phyloP scores from a whole-genome alignment of 805 yeast genomes.

The Starmerella etchellsii region DNA sequence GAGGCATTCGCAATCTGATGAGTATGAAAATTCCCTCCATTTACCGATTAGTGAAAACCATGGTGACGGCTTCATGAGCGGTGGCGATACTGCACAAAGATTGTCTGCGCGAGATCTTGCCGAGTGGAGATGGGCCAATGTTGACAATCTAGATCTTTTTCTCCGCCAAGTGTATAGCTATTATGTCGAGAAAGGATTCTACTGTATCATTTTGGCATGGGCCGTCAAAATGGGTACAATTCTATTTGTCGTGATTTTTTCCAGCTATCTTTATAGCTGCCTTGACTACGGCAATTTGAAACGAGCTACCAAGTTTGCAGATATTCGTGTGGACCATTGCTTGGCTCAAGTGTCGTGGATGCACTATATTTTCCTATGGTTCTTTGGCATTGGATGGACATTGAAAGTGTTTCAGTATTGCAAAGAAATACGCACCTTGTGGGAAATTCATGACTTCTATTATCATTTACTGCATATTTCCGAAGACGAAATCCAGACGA shows the following conservation, averaged over 20 bases:
- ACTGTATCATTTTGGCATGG: slow-evolving; percentile 59
- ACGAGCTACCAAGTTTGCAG: slow-evolving; percentile 24
- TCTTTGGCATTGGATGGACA: slow-evolving; percentile 38
- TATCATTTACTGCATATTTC: slow-evolving; percentile 53
- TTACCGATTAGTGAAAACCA: background rate
- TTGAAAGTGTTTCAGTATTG: slow-evolving; percentile 33
- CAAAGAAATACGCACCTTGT: slow-evolving; percentile 50
- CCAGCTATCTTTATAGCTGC: slow-evolving; percentile 72
- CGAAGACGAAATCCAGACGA: slow-evolving; percentile 79
- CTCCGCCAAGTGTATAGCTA: slow-evolving; percentile 70
- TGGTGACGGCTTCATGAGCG: background rate
- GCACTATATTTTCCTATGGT: slow-evolving; percentile 50
- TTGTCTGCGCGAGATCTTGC: slow-evolving; percentile 54
- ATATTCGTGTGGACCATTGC: slow-evolving; percentile 39
- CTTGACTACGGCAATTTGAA: slow-evolving; percentile 46
- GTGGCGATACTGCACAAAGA: background rate
- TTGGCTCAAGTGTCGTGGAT: slow-evolving; percentile 33
- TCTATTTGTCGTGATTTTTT: slow-evolving; percentile 63
- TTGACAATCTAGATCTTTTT: slow-evolving; percentile 79
- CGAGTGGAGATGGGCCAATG: slow-evolving; percentile 92
- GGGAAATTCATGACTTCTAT: slow-evolving; percentile 69
- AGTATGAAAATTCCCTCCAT: background rate
- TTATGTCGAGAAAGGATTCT: slow-evolving; percentile 73
- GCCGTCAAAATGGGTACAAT: slow-evolving; percentile 58
- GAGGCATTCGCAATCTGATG: background rate